phyloP scores from a whole-genome alignment of 129 eudicot species.

The Mikania micrantha region DNA sequence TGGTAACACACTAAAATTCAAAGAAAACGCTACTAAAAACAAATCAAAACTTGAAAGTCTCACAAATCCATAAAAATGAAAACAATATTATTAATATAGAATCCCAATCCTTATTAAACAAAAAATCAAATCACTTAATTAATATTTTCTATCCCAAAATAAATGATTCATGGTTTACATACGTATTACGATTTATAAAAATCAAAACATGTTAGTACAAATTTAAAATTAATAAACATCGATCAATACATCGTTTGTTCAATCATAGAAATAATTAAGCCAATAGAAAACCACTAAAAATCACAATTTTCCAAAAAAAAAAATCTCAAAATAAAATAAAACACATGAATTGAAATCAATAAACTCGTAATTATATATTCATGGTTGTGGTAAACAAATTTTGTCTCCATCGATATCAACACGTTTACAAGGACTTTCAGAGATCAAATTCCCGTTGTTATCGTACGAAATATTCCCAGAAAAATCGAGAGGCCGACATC shows the following conservation, averaged over 20 bases:
- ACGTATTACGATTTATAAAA: not conserved
- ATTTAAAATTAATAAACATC: too few relatives aligned
- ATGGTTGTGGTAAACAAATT: conserved; percentile 1
- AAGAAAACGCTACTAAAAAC: not conserved
- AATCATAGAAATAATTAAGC: not conserved
- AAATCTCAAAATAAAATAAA: not conserved
- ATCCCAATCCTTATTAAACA: not conserved
- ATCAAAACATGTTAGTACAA: not conserved
- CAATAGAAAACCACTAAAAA: not conserved
- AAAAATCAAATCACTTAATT: too few relatives aligned
- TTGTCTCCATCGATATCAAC: conserved; percentile 4
- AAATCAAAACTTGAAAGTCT: not conserved
- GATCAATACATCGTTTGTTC: not conserved
- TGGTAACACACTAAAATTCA: not conserved
- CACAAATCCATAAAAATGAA: not conserved
- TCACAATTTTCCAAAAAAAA: not conserved
- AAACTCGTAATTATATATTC: not conserved
- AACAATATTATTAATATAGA: not conserved
- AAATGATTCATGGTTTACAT: too few relatives aligned
- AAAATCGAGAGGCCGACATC: conserved; percentile 74
- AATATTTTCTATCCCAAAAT: not conserved
- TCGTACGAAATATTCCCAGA: conserved; percentile 70
- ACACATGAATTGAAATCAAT: not conserved
- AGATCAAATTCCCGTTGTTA: conserved; percentile 51
- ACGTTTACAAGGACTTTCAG: conserved; percentile 25